These are phyloP conservation scores for Myxozyma sirexii DNA, from an alignment of 805 yeast genomes.

Conservation along the genomic window DNA sequence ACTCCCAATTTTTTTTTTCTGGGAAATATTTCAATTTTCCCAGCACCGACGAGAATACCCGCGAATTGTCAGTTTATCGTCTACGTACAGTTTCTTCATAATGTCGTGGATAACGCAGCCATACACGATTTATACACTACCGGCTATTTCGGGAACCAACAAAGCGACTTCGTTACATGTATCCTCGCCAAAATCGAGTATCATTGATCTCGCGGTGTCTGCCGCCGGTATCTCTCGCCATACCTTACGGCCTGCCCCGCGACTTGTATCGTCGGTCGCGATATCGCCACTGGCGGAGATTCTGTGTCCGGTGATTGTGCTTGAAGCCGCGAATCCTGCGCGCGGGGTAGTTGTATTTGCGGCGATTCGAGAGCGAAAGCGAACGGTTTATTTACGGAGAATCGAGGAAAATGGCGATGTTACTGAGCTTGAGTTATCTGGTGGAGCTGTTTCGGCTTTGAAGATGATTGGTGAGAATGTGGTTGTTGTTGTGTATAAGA, in stretches of 20 bases:
- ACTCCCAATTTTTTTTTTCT: not conserved
- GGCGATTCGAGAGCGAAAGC: constrained; percentile 22
- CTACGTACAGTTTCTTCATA: not conserved
- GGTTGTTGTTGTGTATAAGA: constrained; percentile 13
- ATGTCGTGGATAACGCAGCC: constrained; percentile 28
- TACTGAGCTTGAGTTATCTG: constrained; percentile 9
- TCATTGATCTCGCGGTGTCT: constrained; percentile 27
- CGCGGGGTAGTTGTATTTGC: constrained; percentile 21
- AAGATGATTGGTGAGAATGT: constrained; percentile 1
- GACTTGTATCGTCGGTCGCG: constrained; percentile 28
- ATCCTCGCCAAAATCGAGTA: constrained; percentile 22
- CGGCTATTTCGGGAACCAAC: constrained; percentile 1
- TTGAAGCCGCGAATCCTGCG: no score
- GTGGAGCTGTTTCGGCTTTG: constrained; percentile 3
- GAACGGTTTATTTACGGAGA: constrained; percentile 17
- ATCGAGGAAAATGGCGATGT: constrained; percentile 20
- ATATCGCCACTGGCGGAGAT: constrained; percentile 30
- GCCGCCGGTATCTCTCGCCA: constrained; percentile 24
- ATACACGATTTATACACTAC: constrained; percentile 18
- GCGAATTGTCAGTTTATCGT: not conserved
- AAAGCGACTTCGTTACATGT: constrained; percentile 13
- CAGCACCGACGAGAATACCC: not conserved
- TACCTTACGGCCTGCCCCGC: constrained; percentile 27
- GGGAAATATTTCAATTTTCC: not conserved
- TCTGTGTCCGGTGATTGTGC: constrained; percentile 24